A percentile compares a stretch with the other conserved stretches of the same genome.
Evolutionary conservation across 805 yeast genomes (phyloP).

Genomic region (Pichia kluyveri): DNA sequence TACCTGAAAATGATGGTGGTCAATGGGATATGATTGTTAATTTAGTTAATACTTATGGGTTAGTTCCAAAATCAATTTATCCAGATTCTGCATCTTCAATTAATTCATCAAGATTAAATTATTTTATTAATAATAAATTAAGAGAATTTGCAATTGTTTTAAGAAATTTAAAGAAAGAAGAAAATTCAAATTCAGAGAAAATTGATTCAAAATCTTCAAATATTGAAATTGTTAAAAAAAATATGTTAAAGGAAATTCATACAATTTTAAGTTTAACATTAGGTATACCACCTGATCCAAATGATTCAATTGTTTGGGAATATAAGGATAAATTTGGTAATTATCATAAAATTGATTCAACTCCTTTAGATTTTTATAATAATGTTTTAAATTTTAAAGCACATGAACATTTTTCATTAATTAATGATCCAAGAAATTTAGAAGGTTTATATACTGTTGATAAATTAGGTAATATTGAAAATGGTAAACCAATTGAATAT

Average conservation of each 20-base stretch:
- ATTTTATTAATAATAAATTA: conserved; percentile 58
- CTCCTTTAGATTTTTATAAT: conserved; percentile 61
- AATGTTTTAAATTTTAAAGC: conserved; percentile 46
- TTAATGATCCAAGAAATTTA: conserved; percentile 77
- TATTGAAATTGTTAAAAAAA: conserved; percentile 19
- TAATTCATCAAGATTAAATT: conserved; percentile 48
- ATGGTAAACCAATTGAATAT: conserved; percentile 66
- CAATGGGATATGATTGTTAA: conserved; percentile 84
- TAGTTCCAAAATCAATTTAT: conserved; percentile 64
- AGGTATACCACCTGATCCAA: conserved; percentile 74
- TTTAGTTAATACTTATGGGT: conserved; percentile 67
- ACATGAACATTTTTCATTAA: conserved; percentile 50
- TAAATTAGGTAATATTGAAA: conserved; percentile 65
- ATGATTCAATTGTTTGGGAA: conserved; percentile 64
- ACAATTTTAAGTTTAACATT: conserved; percentile 58
- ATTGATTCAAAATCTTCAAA: conserved; percentile 1
- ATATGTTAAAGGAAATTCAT: conserved; percentile 54
- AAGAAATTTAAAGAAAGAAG: conserved; percentile 39
- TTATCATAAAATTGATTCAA: conserved; percentile 39
- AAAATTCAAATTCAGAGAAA: conserved; percentile 26
- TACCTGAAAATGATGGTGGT: conserved; percentile 80
- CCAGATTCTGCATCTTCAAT: conserved; percentile 62
- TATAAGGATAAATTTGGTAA: conserved; percentile 64
- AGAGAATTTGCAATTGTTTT: conserved; percentile 70
- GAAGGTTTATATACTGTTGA: conserved; percentile 66